phyloP scores from a whole-genome alignment of 2,329 filamentous ascomycete genomes.

The Albifimbria verrucaria region DNA sequence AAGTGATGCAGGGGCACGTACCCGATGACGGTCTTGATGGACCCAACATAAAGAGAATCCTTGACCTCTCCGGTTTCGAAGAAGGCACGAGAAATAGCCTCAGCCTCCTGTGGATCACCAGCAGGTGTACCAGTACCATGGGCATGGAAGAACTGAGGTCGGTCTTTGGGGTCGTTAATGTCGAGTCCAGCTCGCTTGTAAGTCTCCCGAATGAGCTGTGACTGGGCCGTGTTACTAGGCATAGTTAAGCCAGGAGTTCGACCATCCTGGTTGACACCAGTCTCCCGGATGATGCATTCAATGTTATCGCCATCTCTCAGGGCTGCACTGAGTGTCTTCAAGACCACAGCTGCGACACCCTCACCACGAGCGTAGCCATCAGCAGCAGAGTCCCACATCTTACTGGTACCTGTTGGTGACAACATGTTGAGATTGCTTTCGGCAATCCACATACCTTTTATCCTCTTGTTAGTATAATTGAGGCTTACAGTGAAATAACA shows the following conservation, averaged over 20 bases:
- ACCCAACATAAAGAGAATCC: conserved; percentile 42
- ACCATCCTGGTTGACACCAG: conserved; percentile 54
- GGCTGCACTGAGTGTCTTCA: conserved; percentile 56
- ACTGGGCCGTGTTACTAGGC: conserved; percentile 49
- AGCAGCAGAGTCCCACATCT: conserved; percentile 6
- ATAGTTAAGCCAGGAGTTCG: conserved; percentile 53
- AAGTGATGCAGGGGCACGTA: too few species aligned
- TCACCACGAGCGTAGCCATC: conserved; percentile 60
- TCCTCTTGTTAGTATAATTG: not conserved
- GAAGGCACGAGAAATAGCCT: conserved; percentile 43
- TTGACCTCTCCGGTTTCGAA: conserved; percentile 26
- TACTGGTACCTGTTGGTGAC: conserved; percentile 27
- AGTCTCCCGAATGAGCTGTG: conserved; percentile 31
- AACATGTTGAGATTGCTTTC: conserved; percentile 49
- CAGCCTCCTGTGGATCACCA: conserved; percentile 53
- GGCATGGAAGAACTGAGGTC: conserved; percentile 37
- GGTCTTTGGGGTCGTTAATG: conserved; percentile 18
- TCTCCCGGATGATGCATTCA: conserved; percentile 46
- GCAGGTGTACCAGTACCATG: conserved; percentile 55
- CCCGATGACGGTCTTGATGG: conserved; percentile 36
- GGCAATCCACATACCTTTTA: conserved; percentile 24
- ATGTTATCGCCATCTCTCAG: conserved; percentile 53
- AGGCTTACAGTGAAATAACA: conserved; percentile 17
- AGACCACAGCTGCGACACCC: conserved; percentile 49
- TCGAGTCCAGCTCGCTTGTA: conserved; percentile 28